Percentiles rank a stretch among this genome's conserved stretches.
Evolutionary conservation across 1,284 basidiomycete species (phyloP).

Genomic region (Pseudozyma thailandica): DNA sequence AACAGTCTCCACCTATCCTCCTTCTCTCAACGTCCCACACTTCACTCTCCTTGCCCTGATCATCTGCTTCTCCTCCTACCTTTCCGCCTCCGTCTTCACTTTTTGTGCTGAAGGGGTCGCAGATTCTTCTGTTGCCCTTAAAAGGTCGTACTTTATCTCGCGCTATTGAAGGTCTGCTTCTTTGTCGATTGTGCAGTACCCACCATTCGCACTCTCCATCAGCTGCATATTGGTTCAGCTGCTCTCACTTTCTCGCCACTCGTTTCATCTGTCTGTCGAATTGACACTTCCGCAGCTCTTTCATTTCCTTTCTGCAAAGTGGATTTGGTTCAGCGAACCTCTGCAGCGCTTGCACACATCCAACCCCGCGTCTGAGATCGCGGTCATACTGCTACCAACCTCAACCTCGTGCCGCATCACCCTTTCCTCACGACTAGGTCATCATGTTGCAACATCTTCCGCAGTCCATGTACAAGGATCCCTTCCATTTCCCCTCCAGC

Average conservation of each 20-base stretch:
- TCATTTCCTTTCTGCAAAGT: slow-evolving; percentile 13
- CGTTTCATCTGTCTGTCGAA: neutral
- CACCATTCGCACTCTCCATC: neutral
- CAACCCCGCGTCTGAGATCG: neutral
- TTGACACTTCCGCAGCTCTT: slow-evolving; percentile 9
- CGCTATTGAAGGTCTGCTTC: no score
- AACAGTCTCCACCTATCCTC: neutral
- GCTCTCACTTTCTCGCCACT: neutral
- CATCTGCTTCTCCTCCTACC: neutral
- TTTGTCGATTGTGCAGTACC: neutral
- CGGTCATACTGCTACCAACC: no score
- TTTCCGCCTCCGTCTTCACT: no score
- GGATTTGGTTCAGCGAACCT: neutral
- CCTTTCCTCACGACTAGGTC: neutral
- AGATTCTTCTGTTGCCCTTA: no score
- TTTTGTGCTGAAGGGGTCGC: no score
- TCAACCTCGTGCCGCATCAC: neutral
- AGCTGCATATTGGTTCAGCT: neutral
- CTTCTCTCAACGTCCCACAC: neutral
- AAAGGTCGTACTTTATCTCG: no score
- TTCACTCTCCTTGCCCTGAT: neutral
- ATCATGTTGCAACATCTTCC: slow-evolving; percentile 26
- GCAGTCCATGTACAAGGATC: slow-evolving; percentile 17
- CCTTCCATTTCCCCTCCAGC: slow-evolving; percentile 35
- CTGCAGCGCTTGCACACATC: neutral